Evolutionary conservation across 345 rosid genomes (phyloP), one percentile per base, ranked within the genome.

Genomic region (Excoecaria cochinchinensis): DNA sequence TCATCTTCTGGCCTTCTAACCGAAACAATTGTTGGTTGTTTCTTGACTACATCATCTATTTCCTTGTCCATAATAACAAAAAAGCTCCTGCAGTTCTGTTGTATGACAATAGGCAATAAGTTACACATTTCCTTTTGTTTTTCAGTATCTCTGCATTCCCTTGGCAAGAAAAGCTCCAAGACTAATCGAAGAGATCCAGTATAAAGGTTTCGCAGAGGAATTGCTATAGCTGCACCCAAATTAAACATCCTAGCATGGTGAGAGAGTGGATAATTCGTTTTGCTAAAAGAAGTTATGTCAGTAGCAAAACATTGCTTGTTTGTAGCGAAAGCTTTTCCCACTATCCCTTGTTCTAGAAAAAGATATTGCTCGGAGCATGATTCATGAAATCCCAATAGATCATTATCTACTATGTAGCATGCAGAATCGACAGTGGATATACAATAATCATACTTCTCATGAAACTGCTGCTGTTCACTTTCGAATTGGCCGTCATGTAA

Each of bases 351-450:
- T 70, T 85, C 93, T 55, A 74, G 86, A 58, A 84, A 84, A 67
- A 90, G 87, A 85, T 85, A 91, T 74, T 93, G 94, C 84, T 90
- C 93, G 13, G 93, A 90, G 82, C 97, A 91, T n/a, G 93, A 94
- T 57, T 84, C 85, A 69, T 73, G 88, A 79, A 93, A 93, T 17
- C 39, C 85, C 5, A 59, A 64, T 56, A 85, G 79, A 10, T 78
- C 72, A 76, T 81, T 71, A 46, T 87, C 78, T 44, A 87, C 84
- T 74, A 88, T 86, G 74, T 79, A 82, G 79, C 93, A 83, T 80
- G 95, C 95, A 47, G 86, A 70, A 80, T 89, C 88, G 3, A 87
- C 84, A 2, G 97, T 91, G 9, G 90, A 83, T 67, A 93, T 84
- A 58, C 88, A 91, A 22, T 75, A 65, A 73, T 83, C 79, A 70